Evolutionary conservation across 2,329 filamentous ascomycete species (phyloP).

Genomic region (Ophiobolus disseminans): DNA sequence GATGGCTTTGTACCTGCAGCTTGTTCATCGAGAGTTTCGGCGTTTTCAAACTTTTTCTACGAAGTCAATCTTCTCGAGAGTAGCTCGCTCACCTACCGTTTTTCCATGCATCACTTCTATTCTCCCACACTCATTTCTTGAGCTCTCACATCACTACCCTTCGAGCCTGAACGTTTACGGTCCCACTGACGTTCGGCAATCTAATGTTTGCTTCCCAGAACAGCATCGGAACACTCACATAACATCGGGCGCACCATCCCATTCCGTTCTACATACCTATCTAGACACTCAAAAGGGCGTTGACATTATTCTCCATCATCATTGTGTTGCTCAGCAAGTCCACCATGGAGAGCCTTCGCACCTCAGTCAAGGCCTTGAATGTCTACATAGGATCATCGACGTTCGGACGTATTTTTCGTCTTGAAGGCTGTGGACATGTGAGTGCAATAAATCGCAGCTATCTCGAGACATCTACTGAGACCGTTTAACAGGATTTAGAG

Average conservation of each 20-base stretch:
- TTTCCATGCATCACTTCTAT: constrained; percentile 8
- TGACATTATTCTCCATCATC: not conserved
- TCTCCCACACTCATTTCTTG: constrained; percentile 18
- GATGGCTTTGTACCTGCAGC: constrained; percentile 27
- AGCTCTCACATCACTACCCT: constrained; percentile 7
- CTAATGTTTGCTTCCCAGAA: constrained; percentile 20
- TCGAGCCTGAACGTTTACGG: constrained; percentile 7
- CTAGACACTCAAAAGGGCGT: no score
- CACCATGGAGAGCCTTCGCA: constrained; percentile 35
- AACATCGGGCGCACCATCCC: constrained; percentile 3
- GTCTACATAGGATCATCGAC: constrained; percentile 38
- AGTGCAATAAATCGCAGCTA: constrained; percentile 45
- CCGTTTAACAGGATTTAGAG: constrained; percentile 64
- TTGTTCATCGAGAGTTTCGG: constrained; percentile 15
- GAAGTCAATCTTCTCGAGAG: constrained; percentile 14
- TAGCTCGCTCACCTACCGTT: no score
- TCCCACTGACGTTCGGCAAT: constrained; percentile 8
- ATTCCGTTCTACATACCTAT: no score
- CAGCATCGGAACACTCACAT: constrained; percentile 14
- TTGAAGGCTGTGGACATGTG: constrained; percentile 85
- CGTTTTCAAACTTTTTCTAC: constrained; percentile 1
- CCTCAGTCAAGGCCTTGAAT: constrained; percentile 30
- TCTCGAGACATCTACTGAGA: not conserved
- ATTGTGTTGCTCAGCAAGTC: no score
- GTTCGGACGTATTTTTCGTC: constrained; percentile 65